phyloP scores from a whole-genome alignment of 1,284 basidiomycete genomes.

The Erythrobasidium hasegawianum region DNA sequence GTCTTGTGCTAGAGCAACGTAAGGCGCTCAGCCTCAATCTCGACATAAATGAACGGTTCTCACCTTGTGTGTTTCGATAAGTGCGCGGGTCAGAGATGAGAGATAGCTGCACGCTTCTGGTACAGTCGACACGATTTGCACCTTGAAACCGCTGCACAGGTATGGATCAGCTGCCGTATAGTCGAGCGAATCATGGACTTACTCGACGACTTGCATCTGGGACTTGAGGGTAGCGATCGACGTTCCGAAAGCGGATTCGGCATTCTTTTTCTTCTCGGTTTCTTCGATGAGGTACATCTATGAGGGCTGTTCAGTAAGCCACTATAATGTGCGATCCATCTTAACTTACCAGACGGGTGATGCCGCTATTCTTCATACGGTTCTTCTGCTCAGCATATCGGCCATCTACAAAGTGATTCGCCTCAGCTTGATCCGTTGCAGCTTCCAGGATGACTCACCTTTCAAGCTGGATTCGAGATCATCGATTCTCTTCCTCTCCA shows the following conservation, averaged over 20 bases:
- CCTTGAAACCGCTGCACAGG: slow-evolving; percentile 51
- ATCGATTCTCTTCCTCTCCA: slow-evolving; percentile 58
- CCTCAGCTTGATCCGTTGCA: no score
- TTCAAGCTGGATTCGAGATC: slow-evolving; percentile 55
- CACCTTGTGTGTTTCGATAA: slow-evolving; percentile 51
- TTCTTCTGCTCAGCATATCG: slow-evolving; percentile 58
- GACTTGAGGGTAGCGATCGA: slow-evolving; percentile 52
- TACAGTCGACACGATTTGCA: slow-evolving; percentile 55
- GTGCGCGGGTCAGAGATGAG: slow-evolving; percentile 53
- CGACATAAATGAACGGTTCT: not conserved
- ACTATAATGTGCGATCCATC: no score
- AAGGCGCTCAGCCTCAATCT: no score
- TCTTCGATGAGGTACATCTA: slow-evolving; percentile 59
- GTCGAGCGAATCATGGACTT: not conserved
- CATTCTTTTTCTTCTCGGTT: slow-evolving; percentile 47
- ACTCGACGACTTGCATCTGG: slow-evolving; percentile 56
- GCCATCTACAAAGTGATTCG: slow-evolving; percentile 43
- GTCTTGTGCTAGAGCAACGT: slow-evolving; percentile 45
- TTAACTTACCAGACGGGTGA: slow-evolving; percentile 1
- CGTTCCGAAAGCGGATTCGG: slow-evolving; percentile 43
- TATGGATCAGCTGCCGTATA: not conserved
- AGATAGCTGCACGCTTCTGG: slow-evolving; percentile 56
- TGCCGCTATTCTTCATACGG: slow-evolving; percentile 43
- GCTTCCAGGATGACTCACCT: slow-evolving; percentile 46
- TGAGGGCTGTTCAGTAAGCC: no score